phyloP scores from a whole-genome alignment of 2,329 filamentous ascomycete species.

The Fusarium sp. region DNA sequence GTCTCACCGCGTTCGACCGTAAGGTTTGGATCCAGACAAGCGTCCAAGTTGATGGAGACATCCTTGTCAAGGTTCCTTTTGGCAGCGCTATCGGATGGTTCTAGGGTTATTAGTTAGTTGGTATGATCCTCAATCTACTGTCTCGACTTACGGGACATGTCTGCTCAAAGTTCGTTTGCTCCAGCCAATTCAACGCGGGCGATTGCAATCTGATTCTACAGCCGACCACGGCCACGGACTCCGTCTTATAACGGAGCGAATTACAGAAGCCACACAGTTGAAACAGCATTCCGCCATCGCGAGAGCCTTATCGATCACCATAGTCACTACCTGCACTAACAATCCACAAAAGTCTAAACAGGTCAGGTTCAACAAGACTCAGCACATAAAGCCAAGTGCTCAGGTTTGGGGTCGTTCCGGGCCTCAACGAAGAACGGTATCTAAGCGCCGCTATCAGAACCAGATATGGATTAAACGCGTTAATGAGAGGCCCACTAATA shows the following conservation, averaged over 20 bases:
- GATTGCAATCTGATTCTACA: too few species aligned
- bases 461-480: background rate
- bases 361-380: background rate
- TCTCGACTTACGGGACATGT: background rate
- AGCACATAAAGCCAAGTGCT: background rate
- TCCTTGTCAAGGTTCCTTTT: background rate
- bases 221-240: background rate
- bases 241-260: background rate
- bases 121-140: background rate
- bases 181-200: too few species aligned
- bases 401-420: background rate
- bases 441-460: background rate
- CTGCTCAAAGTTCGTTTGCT: background rate
- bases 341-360: background rate
- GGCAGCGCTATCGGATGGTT: too few species aligned
- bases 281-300: background rate
- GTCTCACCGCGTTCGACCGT: background rate
- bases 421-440: background rate
- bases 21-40: background rate
- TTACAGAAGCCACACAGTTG: background rate
- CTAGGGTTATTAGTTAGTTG: background rate
- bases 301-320: background rate
- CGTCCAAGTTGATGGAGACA: background rate
- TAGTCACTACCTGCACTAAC: background rate
- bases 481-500: background rate